Base-by-base conservation (phyloP, 2,329 filamentous ascomycete genomes). In the Phoma sp. region DNA sequence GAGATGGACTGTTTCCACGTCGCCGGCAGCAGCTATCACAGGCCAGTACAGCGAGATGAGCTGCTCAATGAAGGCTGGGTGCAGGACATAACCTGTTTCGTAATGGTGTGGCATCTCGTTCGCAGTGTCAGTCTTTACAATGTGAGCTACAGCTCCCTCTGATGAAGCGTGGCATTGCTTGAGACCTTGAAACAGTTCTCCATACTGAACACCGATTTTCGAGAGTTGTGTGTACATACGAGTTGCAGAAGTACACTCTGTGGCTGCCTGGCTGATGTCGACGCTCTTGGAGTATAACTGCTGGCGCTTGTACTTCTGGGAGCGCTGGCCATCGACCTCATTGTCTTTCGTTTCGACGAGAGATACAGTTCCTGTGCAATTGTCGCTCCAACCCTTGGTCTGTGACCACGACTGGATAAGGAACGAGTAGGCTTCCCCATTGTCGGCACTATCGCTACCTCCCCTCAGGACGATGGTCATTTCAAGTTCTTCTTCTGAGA, bases 331-430 rank as follows among this genome's bases (percentile, higher is more conserved):
- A 43, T 80, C 76, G 1, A 82, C 75, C 5, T 76, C 75, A 55
- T 80, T 79, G 1, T 65, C 55, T 10, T 78, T 72, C 7, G 61
- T 60, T 7, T 67, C 58, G 40, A 71, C 69, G 3, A 80, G 75
- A 5, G 76, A 70, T 8, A 86, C 74, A 7, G 39, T 30, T 13
- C 68, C 68, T 14, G 55, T 61, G 65, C 83, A 86, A 62, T 87
- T 81, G 61, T 86, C 82, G 0, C 79, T 79, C 84, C 84, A 87
- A 9, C 81, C 80, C 36, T 80, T 76, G 10, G 70, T 76, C 11
- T 77, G 75, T 0, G 78, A 78, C 78, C 79, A 84, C 0, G 83
- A 84, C 40, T 78, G 82, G 24, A 87, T 81, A 1, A 77, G 71
- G 69, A 87, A 86, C 8, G 57, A 36, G 14, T 55, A 51, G 8